Evolutionary conservation across 441 rosid species (phyloP), one percentile per base, ranked within the genome.

Genomic region (Populus hybrid): DNA sequence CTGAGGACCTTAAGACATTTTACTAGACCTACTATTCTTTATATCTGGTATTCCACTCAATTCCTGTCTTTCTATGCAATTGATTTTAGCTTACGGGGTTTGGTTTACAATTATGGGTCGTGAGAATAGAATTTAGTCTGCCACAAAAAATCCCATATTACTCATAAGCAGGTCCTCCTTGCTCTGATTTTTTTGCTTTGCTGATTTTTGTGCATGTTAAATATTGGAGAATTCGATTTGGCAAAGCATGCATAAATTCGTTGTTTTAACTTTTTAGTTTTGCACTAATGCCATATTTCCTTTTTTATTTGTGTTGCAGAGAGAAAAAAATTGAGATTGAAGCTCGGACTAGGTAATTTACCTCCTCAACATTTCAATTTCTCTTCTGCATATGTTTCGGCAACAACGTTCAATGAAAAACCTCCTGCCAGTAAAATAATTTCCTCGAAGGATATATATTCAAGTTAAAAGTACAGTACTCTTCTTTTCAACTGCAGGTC

Each of bases 401-500:
- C 18, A 30, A 23, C 6, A 73, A 28, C 57, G 5, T 59, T 24
- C 6, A 6, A 21, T 19, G 72, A 16, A 72, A 36, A 67, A 1
- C 38, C 35, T 65, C 6, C 24, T 7, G 19, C 19, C 50, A 32
- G 16, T 66, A 69, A 59, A 30, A 72, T 23, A 9, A 0, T 16
- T 16, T 26, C 19, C 28, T 59, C 69, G 10, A 40, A 6, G 7
- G 14, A 19, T n/a, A 11, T n/a, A 11, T 23, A 14, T 11, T 18
- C 1, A 11, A 57, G 23, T 59, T 14, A 18, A 59, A 57, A 2
- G 30, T 4, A 5, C 2, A 16, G 19, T 63, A 1, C n/a, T 32
- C 57, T 61, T 1, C 21, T 74, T 77, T 21, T 24, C 72, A 67
- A 80, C 40, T 76, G 75, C 75, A 80, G 95, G 89, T 70, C 24